Percentiles rank a stretch among this genome's conserved stretches.
Evolutionary conservation across 306 rosid species (phyloP).

Genomic region (Castanospermum australe): DNA sequence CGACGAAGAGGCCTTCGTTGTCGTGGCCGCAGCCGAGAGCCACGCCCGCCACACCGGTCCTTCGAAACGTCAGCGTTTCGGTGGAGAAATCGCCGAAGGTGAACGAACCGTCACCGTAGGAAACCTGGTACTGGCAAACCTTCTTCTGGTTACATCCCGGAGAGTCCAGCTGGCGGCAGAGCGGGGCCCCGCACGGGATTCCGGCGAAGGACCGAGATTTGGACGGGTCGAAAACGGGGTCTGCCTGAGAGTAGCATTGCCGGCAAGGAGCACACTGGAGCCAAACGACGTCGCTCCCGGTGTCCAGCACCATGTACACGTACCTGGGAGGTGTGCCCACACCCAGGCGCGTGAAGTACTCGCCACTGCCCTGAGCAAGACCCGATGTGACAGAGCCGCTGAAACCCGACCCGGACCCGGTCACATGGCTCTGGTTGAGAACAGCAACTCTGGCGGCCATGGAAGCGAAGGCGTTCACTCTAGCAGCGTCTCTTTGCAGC

Average conservation of each 20-base stretch:
- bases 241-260: conserved; percentile 63
- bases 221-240: conserved; percentile 59
- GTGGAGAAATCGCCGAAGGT: conserved; percentile 58
- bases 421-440: neutral
- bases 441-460: neutral
- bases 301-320: conserved; percentile 65
- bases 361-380: conserved; percentile 69
- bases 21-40: conserved; percentile 80
- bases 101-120: conserved; percentile 74
- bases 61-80: conserved; percentile 66
- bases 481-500: conserved; percentile 55
- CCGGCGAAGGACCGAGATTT: conserved; percentile 43
- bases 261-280: conserved; percentile 67
- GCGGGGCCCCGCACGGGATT: conserved; percentile 50
- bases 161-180: conserved; percentile 57
- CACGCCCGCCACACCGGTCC: conserved; percentile 45
- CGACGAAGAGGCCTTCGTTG: conserved; percentile 65
- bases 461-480: conserved; percentile 43
- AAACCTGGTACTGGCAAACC: conserved; percentile 60
- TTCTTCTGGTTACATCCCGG: conserved; percentile 42
- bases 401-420: conserved; percentile 32
- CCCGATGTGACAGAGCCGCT: conserved; percentile 69
- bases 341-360: conserved; percentile 80
- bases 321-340: conserved; percentile 67
- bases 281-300: conserved; percentile 75